phyloP scores from a whole-genome alignment of 768 basidiomycete species.

The Xerocomus potaroensis region DNA sequence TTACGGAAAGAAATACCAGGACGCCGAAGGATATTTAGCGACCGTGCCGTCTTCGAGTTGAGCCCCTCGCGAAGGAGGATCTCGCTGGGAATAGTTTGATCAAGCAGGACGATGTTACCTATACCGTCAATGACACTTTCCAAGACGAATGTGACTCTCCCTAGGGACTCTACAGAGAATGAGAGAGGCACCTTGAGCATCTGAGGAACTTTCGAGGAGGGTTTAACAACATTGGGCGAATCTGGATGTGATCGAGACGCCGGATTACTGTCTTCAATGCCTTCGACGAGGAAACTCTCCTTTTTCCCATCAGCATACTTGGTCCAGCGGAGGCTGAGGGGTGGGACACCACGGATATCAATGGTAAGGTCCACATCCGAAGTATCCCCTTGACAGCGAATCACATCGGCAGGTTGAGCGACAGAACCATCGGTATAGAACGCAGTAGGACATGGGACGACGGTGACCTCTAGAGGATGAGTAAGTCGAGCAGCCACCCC shows the following conservation, averaged over 20 bases:
- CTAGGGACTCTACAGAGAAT: constrained; percentile 57
- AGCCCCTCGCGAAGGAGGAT: constrained; percentile 23
- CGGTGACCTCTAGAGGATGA: constrained; percentile 55
- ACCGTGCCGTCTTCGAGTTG: constrained; percentile 49
- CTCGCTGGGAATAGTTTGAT: constrained; percentile 27
- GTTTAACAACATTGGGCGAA: constrained; percentile 19
- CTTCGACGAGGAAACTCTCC: constrained; percentile 78
- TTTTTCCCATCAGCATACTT: constrained; percentile 60
- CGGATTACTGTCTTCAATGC: constrained; percentile 62
- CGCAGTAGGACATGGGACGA: constrained; percentile 81
- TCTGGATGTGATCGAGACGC: constrained; percentile 27
- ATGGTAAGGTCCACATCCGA: constrained; percentile 54
- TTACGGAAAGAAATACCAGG: constrained; percentile 69
- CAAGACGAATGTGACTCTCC: constrained; percentile 67
- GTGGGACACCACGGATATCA: constrained; percentile 68
- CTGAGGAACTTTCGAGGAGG: constrained; percentile 39
- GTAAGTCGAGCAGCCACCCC: constrained; percentile 72
- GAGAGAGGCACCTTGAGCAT: constrained; percentile 65
- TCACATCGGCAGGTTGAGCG: constrained; percentile 33
- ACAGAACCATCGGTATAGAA: constrained; percentile 49
- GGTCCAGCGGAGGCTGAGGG: constrained; percentile 73
- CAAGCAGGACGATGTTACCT: constrained; percentile 65
- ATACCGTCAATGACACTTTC: constrained; percentile 81
- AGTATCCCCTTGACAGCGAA: constrained; percentile 70
- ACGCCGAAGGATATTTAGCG: constrained; percentile 66